Evolutionary conservation across 73 alveolate genomes (phyloP).

Genomic region (Paramecium tetraurelia): DNA sequence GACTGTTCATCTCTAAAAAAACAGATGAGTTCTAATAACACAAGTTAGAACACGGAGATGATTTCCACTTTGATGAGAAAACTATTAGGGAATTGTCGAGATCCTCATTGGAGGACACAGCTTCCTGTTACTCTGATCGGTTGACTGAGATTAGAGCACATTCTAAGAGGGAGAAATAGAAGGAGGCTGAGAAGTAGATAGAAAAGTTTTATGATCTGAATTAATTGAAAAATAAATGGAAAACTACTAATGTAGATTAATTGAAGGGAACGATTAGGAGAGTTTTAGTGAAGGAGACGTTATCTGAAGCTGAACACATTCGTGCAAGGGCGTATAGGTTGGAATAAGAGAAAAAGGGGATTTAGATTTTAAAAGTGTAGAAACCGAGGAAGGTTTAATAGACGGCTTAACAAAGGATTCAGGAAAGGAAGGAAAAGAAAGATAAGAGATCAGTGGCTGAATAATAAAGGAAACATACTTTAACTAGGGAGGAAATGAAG

Average conservation of each 20-base stretch:
- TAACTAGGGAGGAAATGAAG: neutral
- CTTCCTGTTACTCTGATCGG: neutral
- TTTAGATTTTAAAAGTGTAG: neutral
- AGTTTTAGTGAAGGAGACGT: slow-evolving; percentile 19
- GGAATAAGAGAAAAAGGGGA: neutral
- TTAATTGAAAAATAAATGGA: slow-evolving; percentile 14
- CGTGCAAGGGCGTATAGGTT: neutral
- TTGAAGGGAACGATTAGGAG: slow-evolving; percentile 1
- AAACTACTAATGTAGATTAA: neutral
- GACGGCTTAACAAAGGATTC: neutral
- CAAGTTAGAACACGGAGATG: slow-evolving; percentile 33
- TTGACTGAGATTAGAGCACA: neutral
- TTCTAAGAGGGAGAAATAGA: neutral
- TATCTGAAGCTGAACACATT: slow-evolving; percentile 15
- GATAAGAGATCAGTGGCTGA: neutral
- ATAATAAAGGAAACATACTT: neutral
- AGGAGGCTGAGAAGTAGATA: slow-evolving; percentile 21
- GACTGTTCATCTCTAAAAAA: neutral
- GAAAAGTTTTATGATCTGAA: slow-evolving; percentile 31
- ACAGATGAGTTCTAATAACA: neutral
- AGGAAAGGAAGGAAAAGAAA: neutral
- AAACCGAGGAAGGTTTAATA: neutral
- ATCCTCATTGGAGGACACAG: neutral
- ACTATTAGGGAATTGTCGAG: neutral
- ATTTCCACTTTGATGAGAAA: slow-evolving; percentile 24